These are phyloP conservation scores for Metarhizium brunneum DNA, from an alignment of 2,329 filamentous ascomycete genomes.

Conservation along the genomic window DNA sequence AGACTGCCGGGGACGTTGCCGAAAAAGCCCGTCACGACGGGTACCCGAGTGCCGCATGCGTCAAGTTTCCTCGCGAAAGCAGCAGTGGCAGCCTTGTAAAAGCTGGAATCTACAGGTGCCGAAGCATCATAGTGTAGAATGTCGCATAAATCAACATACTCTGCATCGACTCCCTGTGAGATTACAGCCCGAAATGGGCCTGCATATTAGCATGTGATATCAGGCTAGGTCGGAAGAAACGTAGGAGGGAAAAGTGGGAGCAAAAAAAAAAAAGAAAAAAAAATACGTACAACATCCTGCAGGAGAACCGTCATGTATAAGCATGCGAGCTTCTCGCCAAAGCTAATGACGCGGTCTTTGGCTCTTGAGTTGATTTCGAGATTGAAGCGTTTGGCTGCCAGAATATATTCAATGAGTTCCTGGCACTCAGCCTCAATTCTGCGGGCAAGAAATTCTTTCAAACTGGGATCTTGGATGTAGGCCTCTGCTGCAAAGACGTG, in stretches of 20 bases:
- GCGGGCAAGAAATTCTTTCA: conserved; percentile 49
- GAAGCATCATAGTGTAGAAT: conserved; percentile 59
- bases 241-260: conserved; percentile 1
- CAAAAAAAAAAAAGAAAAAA: not conserved
- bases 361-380: conserved; percentile 69
- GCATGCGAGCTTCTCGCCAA: conserved; percentile 93
- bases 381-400: conserved; percentile 55
- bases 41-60: conserved; percentile 58
- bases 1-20: conserved; percentile 86
- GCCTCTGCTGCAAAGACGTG: conserved; percentile 65
- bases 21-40: conserved; percentile 88
- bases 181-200: conserved; percentile 16
- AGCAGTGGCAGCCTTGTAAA: conserved; percentile 57
- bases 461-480: conserved; percentile 46
- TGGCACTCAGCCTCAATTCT: conserved; percentile 73
- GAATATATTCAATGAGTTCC: conserved; percentile 65
- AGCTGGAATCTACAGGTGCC: conserved; percentile 53
- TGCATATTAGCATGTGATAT: not conserved
- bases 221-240: not conserved
- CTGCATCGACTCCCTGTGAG: conserved; percentile 62
- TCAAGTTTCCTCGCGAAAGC: conserved; percentile 55
- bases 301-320: conserved; percentile 80
- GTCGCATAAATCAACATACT: conserved; percentile 85
- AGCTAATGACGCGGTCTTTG: conserved; percentile 84
- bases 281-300: conserved; percentile 51